Conservation (phyloP, 768 basidiomycete species). For the Mycena metata region DNA sequence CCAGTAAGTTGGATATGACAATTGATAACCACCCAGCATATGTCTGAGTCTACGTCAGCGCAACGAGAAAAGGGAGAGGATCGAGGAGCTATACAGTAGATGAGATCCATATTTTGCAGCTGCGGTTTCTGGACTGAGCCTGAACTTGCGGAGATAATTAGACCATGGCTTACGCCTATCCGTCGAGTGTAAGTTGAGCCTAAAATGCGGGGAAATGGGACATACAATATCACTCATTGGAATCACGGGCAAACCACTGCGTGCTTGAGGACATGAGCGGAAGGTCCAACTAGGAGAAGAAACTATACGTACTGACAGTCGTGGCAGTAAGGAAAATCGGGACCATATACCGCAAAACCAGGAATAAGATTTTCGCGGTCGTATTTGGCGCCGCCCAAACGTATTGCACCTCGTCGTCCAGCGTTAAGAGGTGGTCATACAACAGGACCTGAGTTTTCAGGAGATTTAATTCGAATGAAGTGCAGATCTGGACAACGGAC, state of each 20-base stretch:
- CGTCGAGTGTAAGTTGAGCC: not conserved
- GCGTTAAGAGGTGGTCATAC: slow-evolving; percentile 33
- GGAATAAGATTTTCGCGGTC: slow-evolving; percentile 24
- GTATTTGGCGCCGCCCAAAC: slow-evolving; percentile 26
- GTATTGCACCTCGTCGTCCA: slow-evolving; percentile 30
- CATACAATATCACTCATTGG: slow-evolving; percentile 13
- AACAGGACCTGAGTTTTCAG: slow-evolving; percentile 15
- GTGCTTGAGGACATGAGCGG: not conserved
- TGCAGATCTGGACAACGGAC: not conserved
- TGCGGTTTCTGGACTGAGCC: not conserved
- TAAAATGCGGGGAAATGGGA: not conserved
- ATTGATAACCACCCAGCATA: slow-evolving; percentile 27
- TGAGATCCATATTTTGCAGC: slow-evolving; percentile 30
- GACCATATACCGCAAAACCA: slow-evolving; percentile 35
- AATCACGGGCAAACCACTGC: slow-evolving; percentile 8
- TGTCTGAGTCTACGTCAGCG: not conserved
- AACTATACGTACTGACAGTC: slow-evolving; percentile 9
- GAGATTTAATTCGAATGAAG: not conserved
- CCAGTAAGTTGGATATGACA: slow-evolving; percentile 38
- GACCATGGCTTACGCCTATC: slow-evolving; percentile 7
- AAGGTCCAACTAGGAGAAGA: no score
- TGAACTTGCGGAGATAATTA: no score
- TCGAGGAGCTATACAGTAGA: not conserved
- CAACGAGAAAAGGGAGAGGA: not conserved
- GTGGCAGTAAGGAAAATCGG: slow-evolving; percentile 15